phyloP scores from a whole-genome alignment of 306 rosid species.

The Vigna angularis region DNA sequence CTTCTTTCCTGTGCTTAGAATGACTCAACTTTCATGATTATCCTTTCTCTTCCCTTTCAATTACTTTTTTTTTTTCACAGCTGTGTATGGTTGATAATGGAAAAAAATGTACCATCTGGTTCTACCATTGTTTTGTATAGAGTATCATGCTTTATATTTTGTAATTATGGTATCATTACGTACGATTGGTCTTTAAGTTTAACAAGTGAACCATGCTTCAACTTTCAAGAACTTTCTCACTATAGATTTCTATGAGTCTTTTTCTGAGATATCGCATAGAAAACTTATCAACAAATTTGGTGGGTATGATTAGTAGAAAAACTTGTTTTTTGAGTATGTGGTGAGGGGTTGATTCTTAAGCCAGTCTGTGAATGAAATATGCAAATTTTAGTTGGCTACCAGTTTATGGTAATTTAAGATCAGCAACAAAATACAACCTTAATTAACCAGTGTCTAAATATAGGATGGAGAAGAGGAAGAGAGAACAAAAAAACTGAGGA shows the following conservation, averaged over 20 bases:
- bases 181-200: neutral
- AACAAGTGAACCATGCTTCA: neutral
- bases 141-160: neutral
- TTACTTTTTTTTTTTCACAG: neutral
- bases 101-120: neutral
- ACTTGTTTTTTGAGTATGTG: too few species aligned
- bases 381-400: neutral
- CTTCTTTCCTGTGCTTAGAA: neutral
- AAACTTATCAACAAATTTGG: neutral
- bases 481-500: neutral
- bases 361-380: neutral
- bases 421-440: slow-evolving; percentile 17
- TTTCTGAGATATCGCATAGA: neutral
- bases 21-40: neutral
- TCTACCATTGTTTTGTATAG: neutral
- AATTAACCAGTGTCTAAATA: slow-evolving; percentile 37
- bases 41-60: neutral
- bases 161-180: neutral
- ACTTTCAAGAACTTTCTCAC: neutral
- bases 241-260: neutral
- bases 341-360: too few species aligned
- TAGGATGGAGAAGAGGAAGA: neutral
- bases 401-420: slow-evolving; percentile 26
- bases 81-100: neutral
- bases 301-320: too few species aligned